These are phyloP conservation scores for Cucumis melo DNA, from an alignment of 306 rosid species.

Conservation along the genomic window DNA sequence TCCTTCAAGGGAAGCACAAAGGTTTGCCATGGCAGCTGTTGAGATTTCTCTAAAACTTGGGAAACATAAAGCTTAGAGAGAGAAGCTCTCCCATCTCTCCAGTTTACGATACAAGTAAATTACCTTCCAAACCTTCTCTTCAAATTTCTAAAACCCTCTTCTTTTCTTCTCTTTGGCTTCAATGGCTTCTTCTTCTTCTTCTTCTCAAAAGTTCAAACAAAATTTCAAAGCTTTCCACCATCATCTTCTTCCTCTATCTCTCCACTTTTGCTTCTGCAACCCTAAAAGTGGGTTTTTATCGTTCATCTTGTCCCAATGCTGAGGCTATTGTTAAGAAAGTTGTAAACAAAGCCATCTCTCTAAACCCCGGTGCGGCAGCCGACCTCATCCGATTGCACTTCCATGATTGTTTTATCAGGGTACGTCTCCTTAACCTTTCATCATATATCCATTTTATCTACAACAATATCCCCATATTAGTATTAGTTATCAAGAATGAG, in stretches of 20 bases:
- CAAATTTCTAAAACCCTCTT: neutral
- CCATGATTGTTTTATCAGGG: constrained; percentile 37
- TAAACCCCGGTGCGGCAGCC: constrained; percentile 20
- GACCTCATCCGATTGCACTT: constrained; percentile 31
- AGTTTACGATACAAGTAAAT: too few relatives aligned
- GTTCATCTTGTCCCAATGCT: constrained; percentile 16
- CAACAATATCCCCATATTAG: too few relatives aligned
- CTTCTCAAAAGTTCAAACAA: neutral
- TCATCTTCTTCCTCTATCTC: neutral
- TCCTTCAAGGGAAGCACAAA: too few relatives aligned
- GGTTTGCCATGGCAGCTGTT: too few relatives aligned
- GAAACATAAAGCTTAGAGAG: too few relatives aligned
- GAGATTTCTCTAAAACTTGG: too few relatives aligned
- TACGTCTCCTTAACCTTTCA: neutral
- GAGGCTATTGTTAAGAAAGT: constrained; percentile 18
- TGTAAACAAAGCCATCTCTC: constrained; percentile 18
- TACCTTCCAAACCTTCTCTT: neutral
- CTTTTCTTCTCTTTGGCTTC: neutral
- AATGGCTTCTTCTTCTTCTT: neutral
- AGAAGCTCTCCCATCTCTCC: too few relatives aligned
- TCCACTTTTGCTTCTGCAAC: neutral
- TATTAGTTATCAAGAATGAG: too few relatives aligned
- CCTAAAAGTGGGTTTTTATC: constrained; percentile 16
- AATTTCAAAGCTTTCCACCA: neutral
- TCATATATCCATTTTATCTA: too few relatives aligned